These are phyloP conservation scores for Dalbergia oliveri DNA, from an alignment of 306 rosid species.

Conservation along the genomic window DNA sequence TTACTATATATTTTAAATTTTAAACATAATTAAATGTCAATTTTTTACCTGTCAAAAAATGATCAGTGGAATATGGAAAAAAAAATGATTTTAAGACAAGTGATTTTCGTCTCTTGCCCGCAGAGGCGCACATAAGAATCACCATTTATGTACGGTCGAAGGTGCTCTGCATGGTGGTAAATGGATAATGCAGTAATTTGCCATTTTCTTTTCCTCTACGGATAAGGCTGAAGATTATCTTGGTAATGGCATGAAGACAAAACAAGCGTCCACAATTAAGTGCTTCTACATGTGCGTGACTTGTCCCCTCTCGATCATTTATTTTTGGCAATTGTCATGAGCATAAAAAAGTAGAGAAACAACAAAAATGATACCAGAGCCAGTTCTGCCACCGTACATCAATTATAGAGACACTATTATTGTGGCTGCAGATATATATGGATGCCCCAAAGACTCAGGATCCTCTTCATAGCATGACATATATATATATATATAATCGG, in stretches of 20 bases:
- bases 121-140: too few species aligned
- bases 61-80: too few species aligned
- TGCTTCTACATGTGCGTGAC: conserved; percentile 27
- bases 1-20: too few species aligned
- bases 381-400: conserved; percentile 35
- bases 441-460: conserved; percentile 47
- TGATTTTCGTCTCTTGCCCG: too few species aligned
- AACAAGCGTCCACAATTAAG: conserved; percentile 20
- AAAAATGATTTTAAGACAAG: too few species aligned
- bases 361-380: not conserved
- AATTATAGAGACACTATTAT: conserved; percentile 19
- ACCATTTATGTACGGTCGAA: not conserved
- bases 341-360: not conserved
- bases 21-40: too few species aligned
- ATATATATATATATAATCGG: not conserved
- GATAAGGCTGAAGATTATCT: conserved; percentile 42
- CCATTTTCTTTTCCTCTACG: not conserved
- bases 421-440: conserved; percentile 4
- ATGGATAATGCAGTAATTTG: not conserved
- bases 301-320: conserved; percentile 38
- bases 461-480: not conserved
- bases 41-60: too few species aligned
- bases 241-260: conserved; percentile 45
- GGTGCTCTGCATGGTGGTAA: not conserved
- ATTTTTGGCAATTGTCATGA: conserved; percentile 40